phyloP scores from a whole-genome alignment of 495 filamentous ascomycete species.

The Halenospora varia region DNA sequence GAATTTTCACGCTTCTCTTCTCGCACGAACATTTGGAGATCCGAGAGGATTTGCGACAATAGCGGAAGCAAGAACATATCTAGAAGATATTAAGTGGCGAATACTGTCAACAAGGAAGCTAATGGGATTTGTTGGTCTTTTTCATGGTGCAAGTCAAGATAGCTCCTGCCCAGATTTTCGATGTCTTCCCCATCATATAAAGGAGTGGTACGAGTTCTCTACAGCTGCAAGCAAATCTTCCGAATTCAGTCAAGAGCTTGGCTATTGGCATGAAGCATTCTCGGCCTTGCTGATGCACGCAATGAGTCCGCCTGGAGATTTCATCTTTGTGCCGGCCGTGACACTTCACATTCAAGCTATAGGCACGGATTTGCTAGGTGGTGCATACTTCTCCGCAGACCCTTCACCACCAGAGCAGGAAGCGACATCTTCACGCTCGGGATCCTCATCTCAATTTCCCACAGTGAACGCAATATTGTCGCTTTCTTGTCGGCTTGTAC shows the following conservation, averaged over 20 bases:
- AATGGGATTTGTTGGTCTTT: not conserved
- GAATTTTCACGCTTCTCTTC: conserved; percentile 13
- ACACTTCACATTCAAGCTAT: conserved; percentile 19
- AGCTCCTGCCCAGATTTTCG: not conserved
- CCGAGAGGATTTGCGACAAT: conserved; percentile 8
- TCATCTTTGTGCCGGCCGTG: conserved; percentile 13
- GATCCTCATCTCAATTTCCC: conserved; percentile 6
- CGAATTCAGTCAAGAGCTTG: conserved; percentile 1
- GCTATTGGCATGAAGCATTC: conserved; percentile 20
- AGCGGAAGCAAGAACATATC: conserved; percentile 17
- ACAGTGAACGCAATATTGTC: conserved; percentile 14
- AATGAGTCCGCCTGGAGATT: conserved; percentile 9
- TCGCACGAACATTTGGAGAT: conserved; percentile 7
- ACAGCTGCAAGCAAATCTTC: not conserved
- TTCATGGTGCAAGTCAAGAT: not conserved
- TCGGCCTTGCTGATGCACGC: conserved; percentile 11
- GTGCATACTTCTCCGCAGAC: conserved; percentile 5
- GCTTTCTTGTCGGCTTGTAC: conserved; percentile 7
- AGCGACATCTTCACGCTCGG: not conserved
- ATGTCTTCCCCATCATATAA: not conserved
- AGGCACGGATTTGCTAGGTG: conserved; percentile 5
- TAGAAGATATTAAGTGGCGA: conserved; percentile 20
- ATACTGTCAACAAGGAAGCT: conserved; percentile 2
- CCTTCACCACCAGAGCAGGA: not conserved
- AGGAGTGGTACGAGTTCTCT: conserved; percentile 8